A percentile compares a stretch with the other conserved stretches of the same genome.
phyloP scores from a whole-genome alignment of 768 basidiomycete genomes.

The Botryobasidium botryosum region DNA sequence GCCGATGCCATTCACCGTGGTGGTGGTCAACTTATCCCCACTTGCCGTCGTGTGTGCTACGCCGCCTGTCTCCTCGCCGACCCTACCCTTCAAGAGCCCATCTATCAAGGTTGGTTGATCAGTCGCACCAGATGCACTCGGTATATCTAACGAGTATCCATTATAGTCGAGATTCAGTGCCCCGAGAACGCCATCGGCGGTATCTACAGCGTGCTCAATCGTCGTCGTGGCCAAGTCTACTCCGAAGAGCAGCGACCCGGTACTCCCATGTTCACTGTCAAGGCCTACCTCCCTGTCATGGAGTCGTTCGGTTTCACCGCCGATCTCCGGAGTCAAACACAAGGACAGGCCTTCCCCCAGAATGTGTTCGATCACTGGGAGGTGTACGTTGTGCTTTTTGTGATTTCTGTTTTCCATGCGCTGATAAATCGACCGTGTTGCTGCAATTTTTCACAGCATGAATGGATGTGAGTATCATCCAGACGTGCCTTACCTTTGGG shows the following conservation, averaged over 20 bases:
- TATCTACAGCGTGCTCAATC: slow-evolving; percentile 88
- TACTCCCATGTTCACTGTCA: slow-evolving; percentile 99
- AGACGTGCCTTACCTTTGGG: neutral
- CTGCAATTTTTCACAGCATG: too few species aligned
- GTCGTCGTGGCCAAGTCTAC: slow-evolving; percentile 96
- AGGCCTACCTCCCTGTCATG: slow-evolving; percentile 83
- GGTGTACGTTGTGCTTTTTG: too few species aligned
- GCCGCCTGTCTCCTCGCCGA: slow-evolving; percentile 85
- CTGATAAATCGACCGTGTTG: too few species aligned
- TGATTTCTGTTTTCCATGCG: too few species aligned
- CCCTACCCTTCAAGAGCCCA: slow-evolving; percentile 87
- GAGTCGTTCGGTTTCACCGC: slow-evolving; percentile 98
- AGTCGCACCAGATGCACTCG: neutral
- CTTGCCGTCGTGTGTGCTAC: slow-evolving; percentile 89
- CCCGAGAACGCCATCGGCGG: slow-evolving; percentile 95
- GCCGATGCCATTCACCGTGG: slow-evolving; percentile 99
- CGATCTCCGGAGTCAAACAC: slow-evolving; percentile 79
- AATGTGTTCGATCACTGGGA: slow-evolving; percentile 89
- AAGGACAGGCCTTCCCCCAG: slow-evolving; percentile 98
- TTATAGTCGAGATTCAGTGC: slow-evolving; percentile 87
- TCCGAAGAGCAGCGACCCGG: slow-evolving; percentile 91
- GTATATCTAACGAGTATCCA: slow-evolving; percentile 10
- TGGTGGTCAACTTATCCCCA: slow-evolving; percentile 96
- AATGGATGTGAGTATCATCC: too few species aligned
- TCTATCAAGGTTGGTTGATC: slow-evolving; percentile 60